A percentile compares a stretch with the other conserved stretches of the same genome.
Evolutionary conservation across 768 basidiomycete genomes (phyloP).

Genomic region (Coprinellus aureogranulatus): DNA sequence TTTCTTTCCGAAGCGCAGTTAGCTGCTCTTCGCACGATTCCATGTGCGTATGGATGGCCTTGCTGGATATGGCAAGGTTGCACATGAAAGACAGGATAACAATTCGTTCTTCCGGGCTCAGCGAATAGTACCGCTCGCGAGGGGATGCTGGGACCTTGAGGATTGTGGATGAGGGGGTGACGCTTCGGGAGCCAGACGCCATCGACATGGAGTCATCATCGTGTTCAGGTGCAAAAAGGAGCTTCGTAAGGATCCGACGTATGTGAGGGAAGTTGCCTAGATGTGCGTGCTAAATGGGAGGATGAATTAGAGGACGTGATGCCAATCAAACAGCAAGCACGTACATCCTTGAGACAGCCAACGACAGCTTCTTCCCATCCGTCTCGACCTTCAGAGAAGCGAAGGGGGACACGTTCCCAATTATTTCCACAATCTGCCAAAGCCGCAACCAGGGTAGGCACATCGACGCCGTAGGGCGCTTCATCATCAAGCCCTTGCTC

Average conservation of each 20-base stretch:
- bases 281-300: constrained; percentile 62
- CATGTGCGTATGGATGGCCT: constrained; percentile 83
- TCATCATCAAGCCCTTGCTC: constrained; percentile 42
- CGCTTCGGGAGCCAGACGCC: constrained; percentile 46
- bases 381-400: constrained; percentile 69
- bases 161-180: constrained; percentile 43
- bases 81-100: constrained; percentile 85
- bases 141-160: constrained; percentile 51
- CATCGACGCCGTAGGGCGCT: constrained; percentile 51
- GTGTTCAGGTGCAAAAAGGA: constrained; percentile 68
- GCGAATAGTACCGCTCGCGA: constrained; percentile 64
- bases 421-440: constrained; percentile 83
- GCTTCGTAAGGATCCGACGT: constrained; percentile 64
- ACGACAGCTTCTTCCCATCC: constrained; percentile 92
- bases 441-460: constrained; percentile 61
- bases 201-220: constrained; percentile 39
- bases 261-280: constrained; percentile 68
- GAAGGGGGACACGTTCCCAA: constrained; percentile 78
- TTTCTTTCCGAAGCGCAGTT: constrained; percentile 91
- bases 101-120: constrained; percentile 78
- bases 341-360: constrained; percentile 85
- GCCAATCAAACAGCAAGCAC: constrained; percentile 30
- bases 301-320: constrained; percentile 4
- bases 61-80: constrained; percentile 87
- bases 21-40: constrained; percentile 87